A percentile compares a stretch with the other conserved stretches of the same genome.
These are phyloP conservation scores for Malassezia slooffiae DNA, from an alignment of 1,284 basidiomycete genomes.

Conservation along the genomic window DNA sequence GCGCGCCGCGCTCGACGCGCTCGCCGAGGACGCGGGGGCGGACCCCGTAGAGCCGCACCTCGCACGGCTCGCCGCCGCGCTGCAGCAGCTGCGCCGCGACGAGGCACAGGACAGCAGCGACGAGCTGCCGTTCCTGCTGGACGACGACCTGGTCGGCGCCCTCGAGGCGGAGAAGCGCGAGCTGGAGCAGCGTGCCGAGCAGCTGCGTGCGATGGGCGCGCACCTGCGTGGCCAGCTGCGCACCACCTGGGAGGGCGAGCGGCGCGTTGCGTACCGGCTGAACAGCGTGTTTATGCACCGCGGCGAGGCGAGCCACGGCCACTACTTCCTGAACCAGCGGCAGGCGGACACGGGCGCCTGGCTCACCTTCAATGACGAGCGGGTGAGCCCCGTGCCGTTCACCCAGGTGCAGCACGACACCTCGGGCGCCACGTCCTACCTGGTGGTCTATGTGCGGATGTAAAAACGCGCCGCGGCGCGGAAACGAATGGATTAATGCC, in stretches of 20 bases:
- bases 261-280: conserved; percentile 68
- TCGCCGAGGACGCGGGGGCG: not conserved
- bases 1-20: conserved; percentile 2
- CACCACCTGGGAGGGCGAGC: conserved; percentile 62
- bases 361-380: conserved; percentile 41
- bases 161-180: conserved; percentile 3
- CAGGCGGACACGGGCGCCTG: conserved; percentile 16
- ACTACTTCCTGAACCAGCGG: conserved; percentile 42
- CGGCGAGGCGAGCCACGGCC: conserved; percentile 41
- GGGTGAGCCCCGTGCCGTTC: conserved; percentile 17
- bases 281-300: conserved; percentile 94
- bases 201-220: conserved; percentile 56
- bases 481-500: conserved; percentile 9
- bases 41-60: not conserved
- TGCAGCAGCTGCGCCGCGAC: not conserved
- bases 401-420: conserved; percentile 32
- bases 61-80: not conserved
- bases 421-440: conserved; percentile 41
- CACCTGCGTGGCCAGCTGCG: conserved; percentile 63
- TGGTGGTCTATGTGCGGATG: conserved; percentile 43
- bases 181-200: conserved; percentile 18
- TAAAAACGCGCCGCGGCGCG: conserved; percentile 17
- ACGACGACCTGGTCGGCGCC: not conserved
- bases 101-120: not conserved
- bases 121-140: not conserved